A percentile compares a stretch with the other conserved stretches of the same genome.
phyloP scores from a whole-genome alignment of 2,329 filamentous ascomycete species.

The Colletotrichum shisoi region DNA sequence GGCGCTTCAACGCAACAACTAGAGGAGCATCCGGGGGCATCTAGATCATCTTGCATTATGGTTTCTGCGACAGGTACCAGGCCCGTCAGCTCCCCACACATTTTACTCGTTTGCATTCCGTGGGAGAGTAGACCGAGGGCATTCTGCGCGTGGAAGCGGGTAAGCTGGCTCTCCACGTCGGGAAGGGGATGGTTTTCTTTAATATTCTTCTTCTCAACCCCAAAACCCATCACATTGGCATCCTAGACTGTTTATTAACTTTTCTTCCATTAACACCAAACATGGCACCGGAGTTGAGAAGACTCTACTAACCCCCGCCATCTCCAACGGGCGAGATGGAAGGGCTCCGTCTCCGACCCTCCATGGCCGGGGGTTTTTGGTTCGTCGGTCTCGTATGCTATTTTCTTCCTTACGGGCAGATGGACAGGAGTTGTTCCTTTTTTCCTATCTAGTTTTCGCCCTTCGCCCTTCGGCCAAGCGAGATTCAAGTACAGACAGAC shows the following conservation, averaged over 20 bases:
- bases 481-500: conserved; percentile 21
- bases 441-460: not conserved
- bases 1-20: conserved; percentile 19
- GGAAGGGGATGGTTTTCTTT: conserved; percentile 18
- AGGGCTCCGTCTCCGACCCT: conserved; percentile 14
- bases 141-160: conserved; percentile 32
- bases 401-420: conserved; percentile 10
- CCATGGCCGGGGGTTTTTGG: conserved; percentile 24
- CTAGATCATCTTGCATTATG: conserved; percentile 36
- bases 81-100: conserved; percentile 3
- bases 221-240: conserved; percentile 3
- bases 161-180: conserved; percentile 15
- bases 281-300: conserved; percentile 34
- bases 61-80: conserved; percentile 22
- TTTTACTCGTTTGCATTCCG: conserved; percentile 1
- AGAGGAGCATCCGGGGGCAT: conserved; percentile 33
- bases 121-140: conserved; percentile 15
- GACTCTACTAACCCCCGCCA: not conserved
- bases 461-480: not conserved
- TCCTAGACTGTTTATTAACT: conserved; percentile 16
- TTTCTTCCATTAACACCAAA: conserved; percentile 27
- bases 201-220: not conserved
- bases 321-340: conserved; percentile 8
- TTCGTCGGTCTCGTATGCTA: not conserved
- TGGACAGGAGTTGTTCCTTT: conserved; percentile 8